Evolutionary conservation across 108 stramenopile genomes (phyloP).

Genomic region (Nitzschia putrida): DNA sequence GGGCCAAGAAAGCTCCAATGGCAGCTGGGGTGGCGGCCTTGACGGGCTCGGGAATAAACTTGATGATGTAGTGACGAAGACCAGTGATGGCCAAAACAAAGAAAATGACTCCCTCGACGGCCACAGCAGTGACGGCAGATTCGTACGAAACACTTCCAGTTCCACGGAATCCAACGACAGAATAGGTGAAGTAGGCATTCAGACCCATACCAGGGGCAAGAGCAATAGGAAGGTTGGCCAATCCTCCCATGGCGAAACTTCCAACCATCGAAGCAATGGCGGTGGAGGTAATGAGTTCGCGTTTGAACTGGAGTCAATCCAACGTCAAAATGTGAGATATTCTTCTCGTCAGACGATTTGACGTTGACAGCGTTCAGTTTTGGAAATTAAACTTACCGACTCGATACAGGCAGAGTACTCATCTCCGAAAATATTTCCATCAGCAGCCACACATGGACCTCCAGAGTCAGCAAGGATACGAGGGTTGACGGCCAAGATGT

Average conservation of each 20-base stretch:
- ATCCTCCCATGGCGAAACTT: constrained; percentile 60
- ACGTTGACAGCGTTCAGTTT: background rate
- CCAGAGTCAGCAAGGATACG: constrained; percentile 60
- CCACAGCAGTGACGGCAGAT: constrained; percentile 60
- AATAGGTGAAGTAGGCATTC: constrained; percentile 73
- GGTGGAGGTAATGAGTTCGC: constrained; percentile 60
- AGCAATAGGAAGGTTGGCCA: constrained; percentile 71
- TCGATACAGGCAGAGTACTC: constrained; percentile 47
- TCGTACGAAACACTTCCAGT: constrained; percentile 53
- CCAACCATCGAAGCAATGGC: constrained; percentile 59
- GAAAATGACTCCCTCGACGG: constrained; percentile 70
- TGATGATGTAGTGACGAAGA: constrained; percentile 43
- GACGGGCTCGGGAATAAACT: constrained; percentile 68
- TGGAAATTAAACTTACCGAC: background rate
- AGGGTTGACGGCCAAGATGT: constrained; percentile 65
- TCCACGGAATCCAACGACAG: constrained; percentile 63
- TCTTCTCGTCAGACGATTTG: constrained; percentile 25
- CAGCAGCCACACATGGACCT: constrained; percentile 51
- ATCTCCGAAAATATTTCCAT: constrained; percentile 44
- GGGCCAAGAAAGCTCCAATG: constrained; percentile 73
- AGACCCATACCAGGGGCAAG: constrained; percentile 73
- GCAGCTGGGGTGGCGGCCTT: constrained; percentile 63
- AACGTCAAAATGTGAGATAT: constrained; percentile 30
- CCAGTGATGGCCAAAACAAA: constrained; percentile 61
- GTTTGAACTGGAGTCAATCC: constrained; percentile 23